Evolutionary conservation across 306 rosid genomes (phyloP).

Genomic region (Sindora glabra): DNA sequence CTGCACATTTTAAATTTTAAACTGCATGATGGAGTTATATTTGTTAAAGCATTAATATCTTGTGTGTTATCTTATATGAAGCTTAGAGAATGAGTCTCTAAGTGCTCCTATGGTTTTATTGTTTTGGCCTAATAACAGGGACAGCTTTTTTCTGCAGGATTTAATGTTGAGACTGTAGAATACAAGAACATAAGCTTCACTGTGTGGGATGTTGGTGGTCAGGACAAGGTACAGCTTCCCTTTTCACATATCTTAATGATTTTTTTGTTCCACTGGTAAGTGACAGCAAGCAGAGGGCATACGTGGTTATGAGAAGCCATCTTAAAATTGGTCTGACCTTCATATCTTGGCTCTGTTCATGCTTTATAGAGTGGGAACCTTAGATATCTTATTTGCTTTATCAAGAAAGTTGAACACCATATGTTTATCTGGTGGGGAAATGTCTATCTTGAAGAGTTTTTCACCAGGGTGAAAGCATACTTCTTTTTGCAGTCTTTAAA

Average conservation of each 20-base stretch:
- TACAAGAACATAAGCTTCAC: slow-evolving; percentile 99
- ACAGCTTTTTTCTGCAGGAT: slow-evolving; percentile 49
- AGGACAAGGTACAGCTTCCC: slow-evolving; percentile 75
- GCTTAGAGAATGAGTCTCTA: too few species aligned
- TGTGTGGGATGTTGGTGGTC: slow-evolving; percentile 99
- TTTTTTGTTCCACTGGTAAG: neutral
- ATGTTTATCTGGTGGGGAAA: neutral
- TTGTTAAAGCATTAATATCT: too few species aligned
- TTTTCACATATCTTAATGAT: neutral
- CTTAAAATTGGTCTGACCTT: too few species aligned
- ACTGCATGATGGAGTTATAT: too few species aligned
- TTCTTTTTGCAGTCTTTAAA: neutral
- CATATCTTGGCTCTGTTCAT: too few species aligned
- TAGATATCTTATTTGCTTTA: neutral
- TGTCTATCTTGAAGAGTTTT: neutral
- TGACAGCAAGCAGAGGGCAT: slow-evolving; percentile 8
- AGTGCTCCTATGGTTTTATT: too few species aligned
- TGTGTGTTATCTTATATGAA: too few species aligned
- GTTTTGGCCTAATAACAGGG: too few species aligned
- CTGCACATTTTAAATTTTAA: too few species aligned
- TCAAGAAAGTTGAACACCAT: neutral
- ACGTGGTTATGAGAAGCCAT: too few species aligned
- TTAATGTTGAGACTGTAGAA: slow-evolving; percentile 96
- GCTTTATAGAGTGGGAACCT: neutral
- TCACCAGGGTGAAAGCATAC: neutral